phyloP scores from a whole-genome alignment of 257 asterid species.

The Scutellaria minor region DNA sequence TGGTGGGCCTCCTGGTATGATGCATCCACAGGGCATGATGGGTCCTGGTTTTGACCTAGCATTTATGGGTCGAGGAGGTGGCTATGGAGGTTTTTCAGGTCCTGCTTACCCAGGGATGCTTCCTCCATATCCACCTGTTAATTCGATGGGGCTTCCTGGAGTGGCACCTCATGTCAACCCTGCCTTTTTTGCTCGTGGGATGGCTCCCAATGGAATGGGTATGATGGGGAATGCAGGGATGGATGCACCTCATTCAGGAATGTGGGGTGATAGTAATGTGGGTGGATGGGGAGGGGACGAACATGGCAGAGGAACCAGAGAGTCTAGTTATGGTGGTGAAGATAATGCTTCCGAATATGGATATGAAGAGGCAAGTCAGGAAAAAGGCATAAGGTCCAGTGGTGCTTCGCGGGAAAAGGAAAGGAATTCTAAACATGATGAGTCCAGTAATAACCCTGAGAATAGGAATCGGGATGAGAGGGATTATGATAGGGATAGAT shows the following conservation, averaged over 20 bases:
- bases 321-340: constrained; percentile 91
- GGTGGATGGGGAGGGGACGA: constrained; percentile 94
- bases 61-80: constrained; percentile 90
- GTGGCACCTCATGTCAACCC: constrained; percentile 99
- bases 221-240: constrained; percentile 83
- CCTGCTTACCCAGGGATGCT: constrained; percentile 78
- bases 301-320: constrained; percentile 83
- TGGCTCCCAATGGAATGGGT: constrained; percentile 88
- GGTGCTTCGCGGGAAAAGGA: constrained; percentile 72
- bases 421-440: constrained; percentile 71
- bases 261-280: constrained; percentile 83
- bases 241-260: constrained; percentile 84
- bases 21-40: constrained; percentile 95
- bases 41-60: constrained; percentile 93
- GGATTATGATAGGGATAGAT: constrained; percentile 43
- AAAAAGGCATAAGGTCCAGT: constrained; percentile 69
- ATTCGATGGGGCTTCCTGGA: constrained; percentile 87
- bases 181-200: constrained; percentile 91
- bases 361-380: constrained; percentile 79
- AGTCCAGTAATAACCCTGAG: constrained; percentile 75
- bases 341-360: constrained; percentile 86
- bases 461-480: constrained; percentile 78
- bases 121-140: constrained; percentile 77
- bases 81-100: constrained; percentile 84
- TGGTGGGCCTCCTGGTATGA: constrained; percentile 72